Conservation (phyloP, 2,329 filamentous ascomycete species). For the Fusarium acutatum region DNA sequence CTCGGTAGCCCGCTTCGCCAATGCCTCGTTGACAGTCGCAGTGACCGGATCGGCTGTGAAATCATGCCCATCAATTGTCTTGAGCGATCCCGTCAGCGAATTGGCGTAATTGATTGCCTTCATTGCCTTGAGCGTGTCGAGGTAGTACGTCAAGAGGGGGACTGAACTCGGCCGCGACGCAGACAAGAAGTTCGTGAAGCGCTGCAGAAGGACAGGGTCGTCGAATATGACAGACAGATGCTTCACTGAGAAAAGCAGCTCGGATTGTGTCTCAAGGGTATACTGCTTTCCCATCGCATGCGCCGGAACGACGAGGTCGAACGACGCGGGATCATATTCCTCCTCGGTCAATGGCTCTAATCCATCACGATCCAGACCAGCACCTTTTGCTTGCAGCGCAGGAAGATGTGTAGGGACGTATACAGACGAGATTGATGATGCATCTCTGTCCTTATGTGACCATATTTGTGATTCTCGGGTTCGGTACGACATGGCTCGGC, state of each 20-base stretch:
- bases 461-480: constrained; percentile 16
- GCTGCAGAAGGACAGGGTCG: constrained; percentile 68
- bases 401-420: constrained; percentile 25
- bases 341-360: constrained; percentile 34
- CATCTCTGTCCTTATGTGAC: constrained; percentile 23
- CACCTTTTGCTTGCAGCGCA: constrained; percentile 27
- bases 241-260: constrained; percentile 70
- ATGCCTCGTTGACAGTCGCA: constrained; percentile 63
- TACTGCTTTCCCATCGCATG: constrained; percentile 45
- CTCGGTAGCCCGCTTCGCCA: constrained; percentile 70
- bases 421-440: constrained; percentile 31
- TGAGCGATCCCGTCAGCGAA: constrained; percentile 68
- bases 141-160: constrained; percentile 74
- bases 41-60: constrained; percentile 62
- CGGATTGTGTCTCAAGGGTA: constrained; percentile 70
- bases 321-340: constrained; percentile 37
- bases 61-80: constrained; percentile 62
- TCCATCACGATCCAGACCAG: constrained; percentile 27
- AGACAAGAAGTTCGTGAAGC: constrained; percentile 74
- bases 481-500: constrained; percentile 21
- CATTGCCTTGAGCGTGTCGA: constrained; percentile 75
- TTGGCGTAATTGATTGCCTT: constrained; percentile 77
- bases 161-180: constrained; percentile 68
- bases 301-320: constrained; percentile 34
- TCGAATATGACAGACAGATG: constrained; percentile 73